phyloP scores from a whole-genome alignment of 129 eudicot species.

The Helianthus tuberosus region DNA sequence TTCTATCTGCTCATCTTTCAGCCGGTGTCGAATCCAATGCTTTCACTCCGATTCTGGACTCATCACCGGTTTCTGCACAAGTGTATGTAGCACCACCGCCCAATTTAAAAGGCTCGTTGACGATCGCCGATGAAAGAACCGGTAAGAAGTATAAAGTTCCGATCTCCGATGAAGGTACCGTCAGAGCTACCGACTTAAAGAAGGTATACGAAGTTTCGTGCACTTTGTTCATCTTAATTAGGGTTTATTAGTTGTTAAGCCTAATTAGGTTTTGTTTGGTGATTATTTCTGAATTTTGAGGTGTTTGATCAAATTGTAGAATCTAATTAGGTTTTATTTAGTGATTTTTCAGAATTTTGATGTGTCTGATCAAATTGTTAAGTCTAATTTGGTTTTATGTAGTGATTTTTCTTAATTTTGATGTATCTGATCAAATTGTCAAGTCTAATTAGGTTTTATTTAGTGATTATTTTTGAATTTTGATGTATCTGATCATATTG shows the following conservation, averaged over 20 bases:
- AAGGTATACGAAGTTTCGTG: conserved; percentile 45
- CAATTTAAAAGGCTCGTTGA: conserved; percentile 58
- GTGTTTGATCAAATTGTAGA: neutral
- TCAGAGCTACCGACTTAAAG: conserved; percentile 88
- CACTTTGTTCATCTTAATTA: neutral
- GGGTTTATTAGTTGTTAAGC: neutral
- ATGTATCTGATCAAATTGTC: neutral
- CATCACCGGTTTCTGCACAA: conserved; percentile 58
- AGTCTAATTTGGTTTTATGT: neutral
- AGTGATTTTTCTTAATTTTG: neutral
- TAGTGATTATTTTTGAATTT: too few species aligned
- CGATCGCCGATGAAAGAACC: conserved; percentile 78
- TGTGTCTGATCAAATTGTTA: neutral
- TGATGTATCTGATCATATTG: too few species aligned
- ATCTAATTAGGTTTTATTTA: too few species aligned
- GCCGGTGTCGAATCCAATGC: conserved; percentile 47
- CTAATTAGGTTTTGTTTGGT: neutral
- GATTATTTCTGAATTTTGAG: neutral
- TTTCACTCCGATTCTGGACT: conserved; percentile 35
- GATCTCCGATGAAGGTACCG: conserved; percentile 81
- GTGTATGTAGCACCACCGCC: conserved; percentile 65
- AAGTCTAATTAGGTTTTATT: too few species aligned
- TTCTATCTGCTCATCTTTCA: conserved; percentile 74
- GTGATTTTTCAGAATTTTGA: neutral
- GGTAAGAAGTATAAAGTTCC: conserved; percentile 75